Evolutionary conservation across 306 rosid species (phyloP).

Genomic region (Lablab purpureus): DNA sequence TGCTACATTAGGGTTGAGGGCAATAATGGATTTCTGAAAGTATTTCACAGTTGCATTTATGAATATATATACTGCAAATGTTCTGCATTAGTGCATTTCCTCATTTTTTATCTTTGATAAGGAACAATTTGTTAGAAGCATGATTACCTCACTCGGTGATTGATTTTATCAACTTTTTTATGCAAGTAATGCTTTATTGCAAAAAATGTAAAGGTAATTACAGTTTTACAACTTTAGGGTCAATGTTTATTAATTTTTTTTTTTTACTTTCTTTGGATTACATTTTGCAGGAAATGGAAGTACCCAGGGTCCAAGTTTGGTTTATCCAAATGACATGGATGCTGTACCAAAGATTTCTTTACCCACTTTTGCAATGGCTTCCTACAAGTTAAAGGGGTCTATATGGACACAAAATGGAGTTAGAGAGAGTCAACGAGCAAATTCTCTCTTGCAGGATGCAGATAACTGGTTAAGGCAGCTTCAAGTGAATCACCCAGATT

Average conservation of each 20-base stretch:
- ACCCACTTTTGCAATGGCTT: slow-evolving; percentile 76
- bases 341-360: slow-evolving; percentile 66
- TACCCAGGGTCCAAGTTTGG: slow-evolving; percentile 59
- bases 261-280: slow-evolving; percentile 4
- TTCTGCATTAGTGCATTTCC: slow-evolving; percentile 11
- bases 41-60: neutral
- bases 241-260: neutral
- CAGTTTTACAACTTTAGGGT: neutral
- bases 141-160: neutral
- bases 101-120: neutral
- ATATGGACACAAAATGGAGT: slow-evolving; percentile 68
- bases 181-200: neutral
- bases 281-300: slow-evolving; percentile 59
- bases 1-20: neutral
- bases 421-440: slow-evolving; percentile 59
- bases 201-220: slow-evolving; percentile 1
- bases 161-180: neutral
- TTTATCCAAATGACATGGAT: slow-evolving; percentile 66
- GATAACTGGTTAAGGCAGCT: slow-evolving; percentile 74
- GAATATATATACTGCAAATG: neutral
- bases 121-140: slow-evolving; percentile 6
- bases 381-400: slow-evolving; percentile 79
- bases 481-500: slow-evolving; percentile 87
- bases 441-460: slow-evolving; percentile 75
- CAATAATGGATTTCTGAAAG: neutral